Conservation (phyloP, 345 rosid species). For the Eucalyptus regnans region DNA sequence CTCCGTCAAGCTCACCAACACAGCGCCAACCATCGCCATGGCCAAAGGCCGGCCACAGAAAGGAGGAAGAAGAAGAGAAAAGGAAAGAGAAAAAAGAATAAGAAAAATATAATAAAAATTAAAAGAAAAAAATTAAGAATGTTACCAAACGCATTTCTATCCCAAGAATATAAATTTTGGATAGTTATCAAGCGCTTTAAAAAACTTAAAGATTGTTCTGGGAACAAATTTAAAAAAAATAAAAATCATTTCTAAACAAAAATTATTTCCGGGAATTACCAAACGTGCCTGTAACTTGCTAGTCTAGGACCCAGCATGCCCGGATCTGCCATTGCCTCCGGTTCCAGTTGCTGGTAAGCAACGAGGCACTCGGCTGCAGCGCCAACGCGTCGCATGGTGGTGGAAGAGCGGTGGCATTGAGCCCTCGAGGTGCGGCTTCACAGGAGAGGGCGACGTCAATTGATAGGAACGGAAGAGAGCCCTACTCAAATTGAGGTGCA, state of each 20-base stretch:
- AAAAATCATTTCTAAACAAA: too few species aligned
- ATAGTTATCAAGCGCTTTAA: too few species aligned
- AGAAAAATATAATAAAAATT: too few species aligned
- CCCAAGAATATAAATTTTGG: rapidly evolving
- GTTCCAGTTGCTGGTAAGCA: background rate
- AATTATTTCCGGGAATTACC: too few species aligned
- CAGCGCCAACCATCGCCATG: rapidly evolving
- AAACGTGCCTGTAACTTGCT: too few species aligned
- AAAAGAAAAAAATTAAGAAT: too few species aligned
- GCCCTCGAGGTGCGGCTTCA: background rate
- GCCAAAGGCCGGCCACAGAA: rapidly evolving
- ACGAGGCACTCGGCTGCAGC: background rate
- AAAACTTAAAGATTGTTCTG: too few species aligned
- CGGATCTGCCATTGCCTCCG: background rate
- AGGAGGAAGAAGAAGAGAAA: too few species aligned
- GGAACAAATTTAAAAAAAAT: too few species aligned
- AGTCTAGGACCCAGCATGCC: background rate
- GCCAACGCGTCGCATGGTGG: background rate
- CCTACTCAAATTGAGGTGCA: background rate
- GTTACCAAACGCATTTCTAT: too few species aligned
- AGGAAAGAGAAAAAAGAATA: too few species aligned
- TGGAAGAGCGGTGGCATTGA: background rate
- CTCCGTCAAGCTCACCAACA: too few species aligned
- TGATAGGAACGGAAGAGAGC: background rate
- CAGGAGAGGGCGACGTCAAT: background rate